These are phyloP conservation scores for Exophiala aquamarina DNA, from an alignment of 2,329 filamentous ascomycete genomes.

Conservation along the genomic window DNA sequence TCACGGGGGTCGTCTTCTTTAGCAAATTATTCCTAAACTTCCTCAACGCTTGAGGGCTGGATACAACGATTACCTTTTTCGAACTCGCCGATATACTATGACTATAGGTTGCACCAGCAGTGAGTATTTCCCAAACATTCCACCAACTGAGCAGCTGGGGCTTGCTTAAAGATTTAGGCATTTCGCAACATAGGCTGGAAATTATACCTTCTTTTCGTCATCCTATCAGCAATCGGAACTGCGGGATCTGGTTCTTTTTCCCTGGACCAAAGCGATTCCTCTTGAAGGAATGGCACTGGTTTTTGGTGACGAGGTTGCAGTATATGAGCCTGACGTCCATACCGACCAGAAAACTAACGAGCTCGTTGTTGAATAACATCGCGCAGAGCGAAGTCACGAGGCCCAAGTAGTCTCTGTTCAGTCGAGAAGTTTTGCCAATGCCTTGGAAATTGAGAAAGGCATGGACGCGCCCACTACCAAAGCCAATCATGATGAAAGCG, in stretches of 20 bases:
- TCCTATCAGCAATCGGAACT: constrained; percentile 2
- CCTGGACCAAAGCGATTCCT: constrained; percentile 34
- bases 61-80: constrained; percentile 2
- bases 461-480: too few relatives aligned
- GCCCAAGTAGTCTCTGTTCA: too few relatives aligned
- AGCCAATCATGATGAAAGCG: too few relatives aligned
- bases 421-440: too few relatives aligned
- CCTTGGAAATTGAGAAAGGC: too few relatives aligned
- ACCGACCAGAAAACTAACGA: constrained; percentile 5
- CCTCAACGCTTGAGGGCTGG: constrained; percentile 4
- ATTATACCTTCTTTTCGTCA: constrained; percentile 30
- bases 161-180: constrained; percentile 20
- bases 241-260: constrained; percentile 3
- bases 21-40: constrained; percentile 19
- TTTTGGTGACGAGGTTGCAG: constrained; percentile 24
- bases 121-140: background rate
- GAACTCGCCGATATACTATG: constrained; percentile 6
- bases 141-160: background rate
- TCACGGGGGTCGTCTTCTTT: constrained; percentile 21
- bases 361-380: constrained; percentile 4
- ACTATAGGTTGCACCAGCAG: constrained; percentile 9
- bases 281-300: constrained; percentile 37
- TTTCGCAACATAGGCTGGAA: constrained; percentile 34
- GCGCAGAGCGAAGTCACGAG: too few relatives aligned
- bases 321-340: constrained; percentile 8